phyloP scores from a whole-genome alignment of 1,284 basidiomycete species.

The Papiliotrema nemorosa region DNA sequence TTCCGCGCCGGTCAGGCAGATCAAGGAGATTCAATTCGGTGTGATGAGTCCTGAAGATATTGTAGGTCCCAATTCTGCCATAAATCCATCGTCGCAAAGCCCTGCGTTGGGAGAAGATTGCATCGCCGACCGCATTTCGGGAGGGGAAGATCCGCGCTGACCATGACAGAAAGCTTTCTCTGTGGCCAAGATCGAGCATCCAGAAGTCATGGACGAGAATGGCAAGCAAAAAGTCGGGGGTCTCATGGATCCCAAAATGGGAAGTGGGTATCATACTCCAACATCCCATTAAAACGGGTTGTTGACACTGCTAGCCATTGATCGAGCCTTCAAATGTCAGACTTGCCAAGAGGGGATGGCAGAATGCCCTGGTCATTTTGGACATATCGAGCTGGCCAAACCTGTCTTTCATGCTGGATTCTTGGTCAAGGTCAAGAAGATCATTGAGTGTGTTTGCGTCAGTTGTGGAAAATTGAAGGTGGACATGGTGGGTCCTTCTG shows the following conservation, averaged over 20 bases:
- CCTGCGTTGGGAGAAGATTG: background rate
- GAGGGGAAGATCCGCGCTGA: background rate
- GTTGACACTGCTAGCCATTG: constrained; percentile 74
- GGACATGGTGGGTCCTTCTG: constrained; percentile 75
- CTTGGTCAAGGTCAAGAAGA: constrained; percentile 99
- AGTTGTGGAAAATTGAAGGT: constrained; percentile 98
- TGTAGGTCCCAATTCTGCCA: constrained; percentile 59
- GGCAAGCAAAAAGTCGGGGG: constrained; percentile 86
- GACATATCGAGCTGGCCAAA: constrained; percentile 93
- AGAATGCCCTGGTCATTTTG: constrained; percentile 97
- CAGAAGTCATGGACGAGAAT: constrained; percentile 95
- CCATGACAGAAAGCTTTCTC: constrained; percentile 84
- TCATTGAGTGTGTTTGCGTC: constrained; percentile 96
- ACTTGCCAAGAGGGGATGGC: constrained; percentile 99
- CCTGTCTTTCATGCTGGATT: constrained; percentile 98
- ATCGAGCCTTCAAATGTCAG: constrained; percentile 99
- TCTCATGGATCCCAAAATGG: constrained; percentile 96
- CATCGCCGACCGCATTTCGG: background rate
- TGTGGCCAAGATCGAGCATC: constrained; percentile 95
- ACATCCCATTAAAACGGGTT: constrained; percentile 12
- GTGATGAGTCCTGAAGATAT: constrained; percentile 99
- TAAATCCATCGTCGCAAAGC: background rate
- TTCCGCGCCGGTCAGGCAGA: constrained; percentile 85
- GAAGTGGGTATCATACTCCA: constrained; percentile 55
- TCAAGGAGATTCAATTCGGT: constrained; percentile 98